Conservation (phyloP, 2,329 filamentous ascomycete genomes). For the Dactylellina drechsleri region DNA sequence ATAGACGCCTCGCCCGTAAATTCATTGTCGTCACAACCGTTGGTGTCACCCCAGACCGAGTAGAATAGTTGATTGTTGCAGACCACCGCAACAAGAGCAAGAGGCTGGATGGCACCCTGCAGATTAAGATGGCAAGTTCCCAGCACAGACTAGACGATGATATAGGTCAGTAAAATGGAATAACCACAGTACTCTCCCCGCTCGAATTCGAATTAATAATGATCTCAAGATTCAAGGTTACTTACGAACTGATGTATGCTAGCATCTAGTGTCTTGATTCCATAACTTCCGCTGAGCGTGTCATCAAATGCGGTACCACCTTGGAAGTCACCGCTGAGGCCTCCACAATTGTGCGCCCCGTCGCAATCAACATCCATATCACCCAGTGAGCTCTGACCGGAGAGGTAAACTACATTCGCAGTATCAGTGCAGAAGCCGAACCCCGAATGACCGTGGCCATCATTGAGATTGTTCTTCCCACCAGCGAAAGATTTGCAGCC, state of each 20-base stretch:
- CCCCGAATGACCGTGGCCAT: slow-evolving; percentile 56
- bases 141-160: slow-evolving; percentile 25
- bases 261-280: slow-evolving; percentile 65
- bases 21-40: slow-evolving; percentile 64
- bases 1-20: slow-evolving; percentile 69
- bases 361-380: slow-evolving; percentile 72
- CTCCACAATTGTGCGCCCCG: slow-evolving; percentile 65
- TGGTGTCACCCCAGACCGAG: slow-evolving; percentile 72
- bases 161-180: no score
- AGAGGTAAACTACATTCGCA: slow-evolving; percentile 65
- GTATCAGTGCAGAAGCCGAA: slow-evolving; percentile 66
- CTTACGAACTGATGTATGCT: slow-evolving; percentile 67
- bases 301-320: slow-evolving; percentile 65
- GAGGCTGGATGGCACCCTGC: slow-evolving; percentile 63
- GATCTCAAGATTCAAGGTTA: background rate
- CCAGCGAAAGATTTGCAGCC: slow-evolving; percentile 38
- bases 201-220: no score
- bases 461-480: slow-evolving; percentile 42
- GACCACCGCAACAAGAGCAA: slow-evolving; percentile 69
- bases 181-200: background rate
- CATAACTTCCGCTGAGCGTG: slow-evolving; percentile 59
- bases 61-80: slow-evolving; percentile 68
- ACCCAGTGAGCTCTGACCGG: slow-evolving; percentile 63
- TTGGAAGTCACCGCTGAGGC: slow-evolving; percentile 64
- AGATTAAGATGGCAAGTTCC: slow-evolving; percentile 60